Conservation (phyloP, 306 rosid species). For the Corylus americana region DNA sequence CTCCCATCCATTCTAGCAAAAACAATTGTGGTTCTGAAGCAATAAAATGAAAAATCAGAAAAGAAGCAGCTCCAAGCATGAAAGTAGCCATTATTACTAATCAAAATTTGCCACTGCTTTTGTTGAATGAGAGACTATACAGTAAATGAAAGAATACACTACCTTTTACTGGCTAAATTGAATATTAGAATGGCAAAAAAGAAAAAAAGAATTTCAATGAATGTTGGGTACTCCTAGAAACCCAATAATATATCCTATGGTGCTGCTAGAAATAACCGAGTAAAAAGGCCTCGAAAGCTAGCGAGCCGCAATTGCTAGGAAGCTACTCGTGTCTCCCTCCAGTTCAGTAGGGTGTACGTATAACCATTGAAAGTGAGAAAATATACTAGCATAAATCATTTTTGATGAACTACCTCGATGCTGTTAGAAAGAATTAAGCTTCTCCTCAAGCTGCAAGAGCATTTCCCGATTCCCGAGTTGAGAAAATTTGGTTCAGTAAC, state of each 20-base stretch:
- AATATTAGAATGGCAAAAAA: constrained; percentile 33
- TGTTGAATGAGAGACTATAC: constrained; percentile 41
- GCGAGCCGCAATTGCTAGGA: constrained; percentile 37
- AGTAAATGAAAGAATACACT: constrained; percentile 58
- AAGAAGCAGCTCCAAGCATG: constrained; percentile 15
- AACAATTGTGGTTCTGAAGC: not conserved
- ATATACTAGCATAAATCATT: constrained; percentile 22
- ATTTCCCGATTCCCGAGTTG: constrained; percentile 26
- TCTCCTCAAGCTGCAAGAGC: constrained; percentile 33
- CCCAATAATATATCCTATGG: constrained; percentile 20
- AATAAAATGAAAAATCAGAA: not conserved
- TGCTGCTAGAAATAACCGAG: constrained; percentile 38
- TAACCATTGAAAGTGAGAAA: constrained; percentile 41
- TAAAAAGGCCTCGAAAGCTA: constrained; percentile 38
- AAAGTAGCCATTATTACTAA: constrained; percentile 45
- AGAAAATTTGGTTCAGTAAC: constrained; percentile 31
- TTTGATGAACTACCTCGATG: constrained; percentile 18
- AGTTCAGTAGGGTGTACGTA: constrained; percentile 26
- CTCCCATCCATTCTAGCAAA: not conserved
- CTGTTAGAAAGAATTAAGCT: constrained; percentile 40
- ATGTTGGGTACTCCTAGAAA: constrained; percentile 35
- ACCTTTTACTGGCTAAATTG: constrained; percentile 34
- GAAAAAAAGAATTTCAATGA: constrained; percentile 31
- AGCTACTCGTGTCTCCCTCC: constrained; percentile 31
- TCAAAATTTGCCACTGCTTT: constrained; percentile 48